phyloP scores from a whole-genome alignment of 2,329 filamentous ascomycete species.

The Aspergillus pseudotamarii region DNA sequence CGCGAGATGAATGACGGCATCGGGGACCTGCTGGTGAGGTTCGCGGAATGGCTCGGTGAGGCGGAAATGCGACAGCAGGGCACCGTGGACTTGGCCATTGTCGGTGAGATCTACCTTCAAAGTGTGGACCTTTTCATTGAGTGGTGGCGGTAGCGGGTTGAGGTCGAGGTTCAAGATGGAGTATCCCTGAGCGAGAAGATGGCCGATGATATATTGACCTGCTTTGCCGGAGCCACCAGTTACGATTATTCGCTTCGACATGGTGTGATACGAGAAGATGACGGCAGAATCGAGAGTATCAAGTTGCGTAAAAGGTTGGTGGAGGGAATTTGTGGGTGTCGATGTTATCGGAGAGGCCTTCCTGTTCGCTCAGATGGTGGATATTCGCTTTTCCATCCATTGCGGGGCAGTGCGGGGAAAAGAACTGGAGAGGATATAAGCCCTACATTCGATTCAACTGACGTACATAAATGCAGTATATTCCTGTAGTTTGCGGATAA shows the following conservation, averaged over 20 bases:
- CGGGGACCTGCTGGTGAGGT: conserved; percentile 49
- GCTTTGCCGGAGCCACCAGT: conserved; percentile 61
- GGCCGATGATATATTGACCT: conserved; percentile 57
- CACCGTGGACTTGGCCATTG: conserved; percentile 59
- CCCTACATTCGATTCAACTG: neutral
- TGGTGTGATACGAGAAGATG: neutral
- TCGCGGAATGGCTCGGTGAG: conserved; percentile 44
- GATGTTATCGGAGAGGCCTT: neutral
- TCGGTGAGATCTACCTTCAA: conserved; percentile 60
- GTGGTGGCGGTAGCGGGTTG: conserved; percentile 37
- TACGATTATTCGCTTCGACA: conserved; percentile 52
- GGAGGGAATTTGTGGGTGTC: neutral
- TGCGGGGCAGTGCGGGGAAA: neutral
- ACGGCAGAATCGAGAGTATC: neutral
- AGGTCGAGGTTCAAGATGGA: conserved; percentile 61
- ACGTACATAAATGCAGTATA: neutral
- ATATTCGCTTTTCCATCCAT: neutral
- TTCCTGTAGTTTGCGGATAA: neutral
- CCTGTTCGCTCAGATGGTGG: neutral
- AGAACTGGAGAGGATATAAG: neutral
- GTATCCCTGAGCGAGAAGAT: conserved; percentile 55
- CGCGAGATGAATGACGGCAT: conserved; percentile 65
- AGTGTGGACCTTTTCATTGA: conserved; percentile 54
- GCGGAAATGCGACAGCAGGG: conserved; percentile 59
- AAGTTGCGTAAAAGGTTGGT: neutral